Conservation (phyloP, 2,329 filamentous ascomycete species). For the Elsinoe fawcettii region DNA sequence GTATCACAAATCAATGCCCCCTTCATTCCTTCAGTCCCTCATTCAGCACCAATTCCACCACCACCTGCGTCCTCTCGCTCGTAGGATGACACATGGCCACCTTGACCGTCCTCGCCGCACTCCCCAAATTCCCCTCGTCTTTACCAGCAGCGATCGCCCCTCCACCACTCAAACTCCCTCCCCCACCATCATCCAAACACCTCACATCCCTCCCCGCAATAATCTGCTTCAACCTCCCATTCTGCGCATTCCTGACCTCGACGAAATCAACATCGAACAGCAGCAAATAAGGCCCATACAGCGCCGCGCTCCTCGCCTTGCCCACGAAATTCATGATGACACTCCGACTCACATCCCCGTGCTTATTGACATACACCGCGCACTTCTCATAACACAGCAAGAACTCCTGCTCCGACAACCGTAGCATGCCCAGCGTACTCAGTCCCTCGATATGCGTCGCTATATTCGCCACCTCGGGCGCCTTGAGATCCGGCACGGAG, state of each 20-base stretch:
- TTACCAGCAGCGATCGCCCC: slow-evolving; percentile 26
- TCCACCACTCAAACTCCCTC: slow-evolving; percentile 48
- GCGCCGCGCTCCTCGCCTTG: slow-evolving; percentile 74
- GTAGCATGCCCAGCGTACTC: slow-evolving; percentile 90
- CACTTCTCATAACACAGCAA: slow-evolving; percentile 91
- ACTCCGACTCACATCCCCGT: slow-evolving; percentile 86
- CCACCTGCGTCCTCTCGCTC: slow-evolving; percentile 71
- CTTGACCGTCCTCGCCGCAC: slow-evolving; percentile 67
- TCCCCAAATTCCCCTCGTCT: slow-evolving; percentile 30
- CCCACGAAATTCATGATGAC: slow-evolving; percentile 99
- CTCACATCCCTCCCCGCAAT: slow-evolving; percentile 86
- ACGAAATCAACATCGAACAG: slow-evolving; percentile 96
- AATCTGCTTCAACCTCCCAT: slow-evolving; percentile 85
- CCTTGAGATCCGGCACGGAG: slow-evolving; percentile 80
- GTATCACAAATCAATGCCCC: slow-evolving; percentile 5
- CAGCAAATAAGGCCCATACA: slow-evolving; percentile 85
- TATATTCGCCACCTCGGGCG: slow-evolving; percentile 74
- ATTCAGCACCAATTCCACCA: slow-evolving; percentile 87
- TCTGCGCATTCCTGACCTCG: slow-evolving; percentile 93
- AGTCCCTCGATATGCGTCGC: slow-evolving; percentile 75
- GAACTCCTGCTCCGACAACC: slow-evolving; percentile 81
- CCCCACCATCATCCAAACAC: slow-evolving; percentile 76
- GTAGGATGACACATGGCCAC: slow-evolving; percentile 93
- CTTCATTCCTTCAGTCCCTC: slow-evolving; percentile 50
- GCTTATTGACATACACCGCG: slow-evolving; percentile 95